Conservation (phyloP, 75 land plant genomes). For the Cryptomeria japonica region DNA sequence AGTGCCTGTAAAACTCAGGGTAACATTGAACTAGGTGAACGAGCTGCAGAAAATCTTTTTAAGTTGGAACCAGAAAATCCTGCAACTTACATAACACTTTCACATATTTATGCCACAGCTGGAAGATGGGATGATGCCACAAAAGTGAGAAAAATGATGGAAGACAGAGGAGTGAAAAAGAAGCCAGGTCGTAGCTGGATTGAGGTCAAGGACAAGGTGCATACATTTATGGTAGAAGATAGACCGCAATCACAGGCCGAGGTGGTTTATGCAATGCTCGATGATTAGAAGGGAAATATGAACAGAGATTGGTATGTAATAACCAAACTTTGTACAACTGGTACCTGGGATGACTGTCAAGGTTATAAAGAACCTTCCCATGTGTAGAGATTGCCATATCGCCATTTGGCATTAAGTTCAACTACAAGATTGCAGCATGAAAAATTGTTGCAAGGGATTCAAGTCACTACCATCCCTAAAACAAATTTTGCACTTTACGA, state of each 20-base stretch:
- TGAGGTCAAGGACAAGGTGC: slow-evolving; percentile 37
- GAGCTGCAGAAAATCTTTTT: slow-evolving; percentile 43
- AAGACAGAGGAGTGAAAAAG: slow-evolving; percentile 40
- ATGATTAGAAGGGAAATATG: slow-evolving; percentile 22
- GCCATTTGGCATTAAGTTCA: slow-evolving; percentile 35
- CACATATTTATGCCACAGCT: slow-evolving; percentile 54
- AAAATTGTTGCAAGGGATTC: slow-evolving; percentile 50
- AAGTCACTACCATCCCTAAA: slow-evolving; percentile 10
- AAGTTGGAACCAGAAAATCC: slow-evolving; percentile 37
- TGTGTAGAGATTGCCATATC: slow-evolving; percentile 54
- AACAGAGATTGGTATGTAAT: slow-evolving; percentile 26
- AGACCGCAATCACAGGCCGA: slow-evolving; percentile 26
- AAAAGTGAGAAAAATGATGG: slow-evolving; percentile 40
- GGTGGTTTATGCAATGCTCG: slow-evolving; percentile 37
- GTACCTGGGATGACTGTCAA: slow-evolving; percentile 23
- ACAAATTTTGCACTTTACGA: too few relatives aligned
- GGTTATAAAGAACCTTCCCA: slow-evolving; percentile 46
- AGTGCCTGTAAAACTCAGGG: slow-evolving; percentile 45
- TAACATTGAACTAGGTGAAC: slow-evolving; percentile 37
- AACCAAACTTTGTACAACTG: slow-evolving; percentile 31
- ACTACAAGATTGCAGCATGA: slow-evolving; percentile 17
- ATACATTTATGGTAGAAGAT: slow-evolving; percentile 41
- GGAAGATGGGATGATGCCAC: slow-evolving; percentile 56
- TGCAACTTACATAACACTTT: slow-evolving; percentile 42
- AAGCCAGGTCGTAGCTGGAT: slow-evolving; percentile 64